Conservation (phyloP, 2,329 filamentous ascomycete species). For the Teratosphaeria pseudoeucalypti region DNA sequence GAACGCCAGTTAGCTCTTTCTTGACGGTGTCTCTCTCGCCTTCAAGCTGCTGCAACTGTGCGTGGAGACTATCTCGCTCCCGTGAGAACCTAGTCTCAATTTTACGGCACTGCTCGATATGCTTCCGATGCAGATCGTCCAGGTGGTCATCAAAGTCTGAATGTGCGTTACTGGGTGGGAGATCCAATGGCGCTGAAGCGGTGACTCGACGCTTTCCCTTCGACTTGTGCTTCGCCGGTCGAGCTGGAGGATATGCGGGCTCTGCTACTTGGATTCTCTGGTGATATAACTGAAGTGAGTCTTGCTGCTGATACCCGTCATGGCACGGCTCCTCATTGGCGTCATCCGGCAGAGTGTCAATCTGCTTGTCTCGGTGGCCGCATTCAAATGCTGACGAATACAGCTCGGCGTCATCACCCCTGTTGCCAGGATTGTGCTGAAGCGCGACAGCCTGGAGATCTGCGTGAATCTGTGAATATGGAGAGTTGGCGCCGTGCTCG, state of each 20-base stretch:
- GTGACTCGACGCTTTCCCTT: not conserved
- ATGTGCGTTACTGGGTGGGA: not conserved
- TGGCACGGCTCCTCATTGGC: not conserved
- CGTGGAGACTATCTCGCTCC: not conserved
- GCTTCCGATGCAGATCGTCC: not conserved
- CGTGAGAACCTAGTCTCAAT: not conserved
- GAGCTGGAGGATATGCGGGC: not conserved
- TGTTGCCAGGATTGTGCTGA: not conserved
- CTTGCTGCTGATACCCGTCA: not conserved
- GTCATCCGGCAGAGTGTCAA: not conserved
- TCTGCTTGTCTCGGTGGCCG: not conserved
- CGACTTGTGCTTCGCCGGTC: slow-evolving; percentile 1
- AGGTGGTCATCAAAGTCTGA: slow-evolving; percentile 3
- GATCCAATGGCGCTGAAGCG: not conserved
- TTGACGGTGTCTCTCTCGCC: not conserved
- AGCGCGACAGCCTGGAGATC: not conserved
- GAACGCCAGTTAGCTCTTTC: not conserved
- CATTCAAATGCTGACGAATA: not conserved
- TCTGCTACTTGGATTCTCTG: not conserved
- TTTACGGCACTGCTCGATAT: slow-evolving; percentile 1
- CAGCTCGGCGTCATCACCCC: not conserved
- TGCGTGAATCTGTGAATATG: not conserved
- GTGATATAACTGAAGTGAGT: not conserved
- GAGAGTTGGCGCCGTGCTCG: not conserved
- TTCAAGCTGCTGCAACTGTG: slow-evolving; percentile 2